These are phyloP conservation scores for Pochonia chlamydosporia DNA, from an alignment of 2,329 filamentous ascomycete genomes.

Conservation along the genomic window DNA sequence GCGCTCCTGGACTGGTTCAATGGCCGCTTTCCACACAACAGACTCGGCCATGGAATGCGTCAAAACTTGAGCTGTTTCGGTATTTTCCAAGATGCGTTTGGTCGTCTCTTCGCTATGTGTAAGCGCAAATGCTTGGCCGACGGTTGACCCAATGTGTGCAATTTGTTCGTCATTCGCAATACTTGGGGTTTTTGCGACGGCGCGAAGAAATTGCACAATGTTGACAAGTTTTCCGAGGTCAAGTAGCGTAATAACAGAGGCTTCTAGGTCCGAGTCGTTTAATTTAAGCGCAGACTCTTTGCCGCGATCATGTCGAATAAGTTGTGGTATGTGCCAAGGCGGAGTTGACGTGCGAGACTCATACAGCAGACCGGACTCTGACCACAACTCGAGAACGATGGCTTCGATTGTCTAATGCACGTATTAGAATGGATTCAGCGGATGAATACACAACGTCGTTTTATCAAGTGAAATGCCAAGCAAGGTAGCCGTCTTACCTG, in stretches of 20 bases:
- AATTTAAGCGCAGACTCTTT: conserved; percentile 8
- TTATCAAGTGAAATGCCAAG: background rate
- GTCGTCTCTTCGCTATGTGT: conserved; percentile 7
- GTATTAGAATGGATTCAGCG: background rate
- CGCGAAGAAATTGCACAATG: conserved; percentile 11
- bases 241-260: conserved; percentile 8
- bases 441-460: no score
- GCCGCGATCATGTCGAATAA: conserved; percentile 10
- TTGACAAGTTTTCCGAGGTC: conserved; percentile 10
- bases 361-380: conserved; percentile 3
- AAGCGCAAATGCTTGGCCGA: conserved; percentile 9
- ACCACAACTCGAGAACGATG: no score
- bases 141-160: conserved; percentile 5
- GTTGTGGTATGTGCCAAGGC: conserved; percentile 7
- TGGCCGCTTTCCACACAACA: conserved; percentile 10
- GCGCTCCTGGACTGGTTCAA: conserved; percentile 10
- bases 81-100: background rate
- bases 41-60: conserved; percentile 8
- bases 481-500: conserved; percentile 11
- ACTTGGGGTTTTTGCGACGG: background rate
- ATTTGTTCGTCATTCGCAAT: conserved; percentile 2
- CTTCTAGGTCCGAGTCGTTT: conserved; percentile 6
- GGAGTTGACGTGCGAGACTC: conserved; percentile 2
- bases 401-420: conserved; percentile 8
- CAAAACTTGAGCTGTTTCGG: conserved; percentile 2